Evolutionary conservation across 805 yeast genomes (phyloP).

Genomic region (Lachancea waltii): DNA sequence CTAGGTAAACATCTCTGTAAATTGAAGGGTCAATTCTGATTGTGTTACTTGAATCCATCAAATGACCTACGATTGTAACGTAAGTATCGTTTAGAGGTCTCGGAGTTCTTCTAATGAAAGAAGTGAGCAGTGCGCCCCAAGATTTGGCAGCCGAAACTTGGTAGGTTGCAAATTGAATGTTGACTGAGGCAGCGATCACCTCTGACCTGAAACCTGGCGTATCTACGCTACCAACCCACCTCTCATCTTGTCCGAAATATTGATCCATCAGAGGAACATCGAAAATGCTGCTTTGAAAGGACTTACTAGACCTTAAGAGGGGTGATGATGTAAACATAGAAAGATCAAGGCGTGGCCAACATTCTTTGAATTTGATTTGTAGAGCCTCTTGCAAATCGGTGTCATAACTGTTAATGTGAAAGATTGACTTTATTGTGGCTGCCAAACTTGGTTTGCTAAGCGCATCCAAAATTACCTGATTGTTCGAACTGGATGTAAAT

Average conservation of each 20-base stretch:
- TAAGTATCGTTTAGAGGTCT: conserved; percentile 31
- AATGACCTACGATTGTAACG: conserved; percentile 37
- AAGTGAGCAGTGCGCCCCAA: conserved; percentile 70
- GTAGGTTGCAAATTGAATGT: conserved; percentile 55
- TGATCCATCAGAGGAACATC: conserved; percentile 58
- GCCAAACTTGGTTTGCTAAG: conserved; percentile 36
- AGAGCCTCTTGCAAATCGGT: conserved; percentile 41
- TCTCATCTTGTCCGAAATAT: conserved; percentile 39
- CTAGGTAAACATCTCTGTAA: conserved; percentile 48
- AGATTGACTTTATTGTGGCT: conserved; percentile 31
- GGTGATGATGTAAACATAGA: conserved; percentile 47
- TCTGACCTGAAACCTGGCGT: conserved; percentile 38
- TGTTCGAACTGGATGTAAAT: conserved; percentile 47
- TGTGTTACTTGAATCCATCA: conserved; percentile 46
- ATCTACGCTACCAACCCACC: conserved; percentile 36
- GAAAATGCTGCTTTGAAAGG: conserved; percentile 50
- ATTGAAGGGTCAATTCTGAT: conserved; percentile 46
- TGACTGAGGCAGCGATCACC: conserved; percentile 52
- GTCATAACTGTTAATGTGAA: conserved; percentile 42
- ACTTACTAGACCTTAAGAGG: conserved; percentile 39
- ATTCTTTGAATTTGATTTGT: conserved; percentile 39
- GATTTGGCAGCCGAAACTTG: conserved; percentile 68
- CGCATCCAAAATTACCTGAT: conserved; percentile 38
- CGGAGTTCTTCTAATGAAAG: conserved; percentile 45
- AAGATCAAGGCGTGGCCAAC: conserved; percentile 44